These are phyloP conservation scores for Parascedosporium putredinis DNA, from an alignment of 2,329 filamentous ascomycete genomes.

Conservation along the genomic window DNA sequence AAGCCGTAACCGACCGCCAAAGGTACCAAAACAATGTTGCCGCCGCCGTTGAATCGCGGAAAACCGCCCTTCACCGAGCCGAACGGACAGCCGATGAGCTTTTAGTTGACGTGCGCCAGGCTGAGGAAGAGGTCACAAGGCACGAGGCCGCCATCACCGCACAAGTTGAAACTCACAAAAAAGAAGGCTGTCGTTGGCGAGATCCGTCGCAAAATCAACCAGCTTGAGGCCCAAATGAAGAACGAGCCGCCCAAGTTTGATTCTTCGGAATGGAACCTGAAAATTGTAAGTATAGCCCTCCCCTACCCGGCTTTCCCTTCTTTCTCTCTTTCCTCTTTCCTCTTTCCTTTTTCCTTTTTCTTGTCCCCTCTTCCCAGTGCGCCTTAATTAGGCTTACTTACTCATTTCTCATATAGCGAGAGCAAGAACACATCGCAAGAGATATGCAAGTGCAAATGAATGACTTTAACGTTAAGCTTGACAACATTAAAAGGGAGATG, in stretches of 20 bases:
- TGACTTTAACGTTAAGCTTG: constrained; percentile 32
- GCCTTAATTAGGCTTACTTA: too few species aligned
- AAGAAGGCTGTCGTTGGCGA: constrained; percentile 11
- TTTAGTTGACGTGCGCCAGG: constrained; percentile 24
- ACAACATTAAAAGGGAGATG: constrained; percentile 27
- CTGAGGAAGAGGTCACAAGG: constrained; percentile 18
- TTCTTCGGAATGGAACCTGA: constrained; percentile 57
- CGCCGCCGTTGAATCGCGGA: constrained; percentile 42
- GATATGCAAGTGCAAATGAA: constrained; percentile 38
- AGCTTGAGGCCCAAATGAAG: constrained; percentile 43
- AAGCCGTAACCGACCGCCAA: constrained; percentile 60
- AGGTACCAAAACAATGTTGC: constrained; percentile 52
- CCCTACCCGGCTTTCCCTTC: neutral
- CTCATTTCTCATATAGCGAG: constrained; percentile 36
- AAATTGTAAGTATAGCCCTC: constrained; percentile 45
- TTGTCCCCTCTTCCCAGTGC: neutral
- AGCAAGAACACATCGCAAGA: constrained; percentile 45
- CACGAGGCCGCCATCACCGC: constrained; percentile 9
- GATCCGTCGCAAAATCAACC: constrained; percentile 23
- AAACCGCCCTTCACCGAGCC: constrained; percentile 38
- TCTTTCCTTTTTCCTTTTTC: neutral
- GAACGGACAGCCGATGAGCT: constrained; percentile 41
- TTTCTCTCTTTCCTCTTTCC: too few species aligned
- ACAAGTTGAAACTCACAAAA: constrained; percentile 4
- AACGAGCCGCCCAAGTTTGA: constrained; percentile 59